Conservation (phyloP, 331 rosid genomes). For the Phaseolus coccineus region DNA sequence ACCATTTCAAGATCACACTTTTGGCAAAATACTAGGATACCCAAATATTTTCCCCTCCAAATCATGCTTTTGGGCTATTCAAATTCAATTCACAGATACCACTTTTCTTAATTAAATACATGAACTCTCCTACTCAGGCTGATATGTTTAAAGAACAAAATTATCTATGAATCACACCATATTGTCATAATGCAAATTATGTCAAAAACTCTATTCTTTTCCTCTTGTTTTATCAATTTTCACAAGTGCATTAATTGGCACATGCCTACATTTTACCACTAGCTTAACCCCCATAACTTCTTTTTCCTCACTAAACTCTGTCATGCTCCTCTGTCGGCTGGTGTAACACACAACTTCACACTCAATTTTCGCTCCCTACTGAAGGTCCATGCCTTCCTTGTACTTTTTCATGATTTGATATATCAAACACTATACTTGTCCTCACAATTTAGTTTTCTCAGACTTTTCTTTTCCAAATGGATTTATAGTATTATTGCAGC, state of each 20-base stretch:
- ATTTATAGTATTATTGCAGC: constrained; percentile 1
- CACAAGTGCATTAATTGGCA: constrained; percentile 25
- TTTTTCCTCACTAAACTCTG: constrained; percentile 25
- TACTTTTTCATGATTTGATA: constrained; percentile 38
- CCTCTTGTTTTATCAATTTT: background rate
- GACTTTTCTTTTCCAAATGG: background rate
- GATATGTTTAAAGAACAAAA: too few relatives aligned
- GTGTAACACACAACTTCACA: background rate
- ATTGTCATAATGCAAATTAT: too few relatives aligned
- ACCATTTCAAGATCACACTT: background rate
- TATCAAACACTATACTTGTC: constrained; percentile 20
- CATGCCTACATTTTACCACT: constrained; percentile 26
- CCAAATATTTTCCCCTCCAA: background rate
- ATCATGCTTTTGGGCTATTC: background rate
- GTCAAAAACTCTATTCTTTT: background rate
- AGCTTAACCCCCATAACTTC: background rate
- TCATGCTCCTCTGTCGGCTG: constrained; percentile 40
- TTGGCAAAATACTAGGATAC: background rate
- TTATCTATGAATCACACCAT: too few relatives aligned
- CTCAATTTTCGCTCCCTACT: constrained; percentile 40
- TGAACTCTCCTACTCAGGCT: too few relatives aligned
- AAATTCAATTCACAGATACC: background rate
- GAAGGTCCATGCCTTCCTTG: constrained; percentile 11
- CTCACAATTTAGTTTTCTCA: background rate
- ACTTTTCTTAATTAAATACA: too few relatives aligned